Percentiles rank a stretch among this genome's conserved stretches.
These are phyloP conservation scores for Rhodotorula kratochvilovae DNA, from an alignment of 768 basidiomycete genomes.

Conservation along the genomic window DNA sequence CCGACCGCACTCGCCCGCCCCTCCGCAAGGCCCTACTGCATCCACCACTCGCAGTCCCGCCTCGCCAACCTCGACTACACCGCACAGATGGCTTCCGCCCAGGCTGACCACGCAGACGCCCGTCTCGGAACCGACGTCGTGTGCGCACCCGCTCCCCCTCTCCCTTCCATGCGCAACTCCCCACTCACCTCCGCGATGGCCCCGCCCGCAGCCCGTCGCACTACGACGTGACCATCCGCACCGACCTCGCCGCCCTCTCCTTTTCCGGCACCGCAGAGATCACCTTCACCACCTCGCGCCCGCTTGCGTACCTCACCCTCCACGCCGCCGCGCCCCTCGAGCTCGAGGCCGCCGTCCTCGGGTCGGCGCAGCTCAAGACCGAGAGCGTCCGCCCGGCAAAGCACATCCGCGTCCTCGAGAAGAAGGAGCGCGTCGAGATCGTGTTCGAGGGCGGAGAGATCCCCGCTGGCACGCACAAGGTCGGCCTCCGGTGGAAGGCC, in stretches of 20 bases:
- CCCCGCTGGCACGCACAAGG: slow-evolving; percentile 55
- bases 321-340: slow-evolving; percentile 60
- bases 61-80: slow-evolving; percentile 14
- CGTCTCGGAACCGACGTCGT: slow-evolving; percentile 5
- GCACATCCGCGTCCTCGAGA: slow-evolving; percentile 56
- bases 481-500: slow-evolving; percentile 64
- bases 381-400: slow-evolving; percentile 53
- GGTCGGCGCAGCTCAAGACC: slow-evolving; percentile 56
- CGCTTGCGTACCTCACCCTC: slow-evolving; percentile 59
- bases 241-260: slow-evolving; percentile 69
- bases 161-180: not conserved
- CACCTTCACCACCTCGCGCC: slow-evolving; percentile 62
- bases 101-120: not conserved
- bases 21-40: not conserved
- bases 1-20: not conserved
- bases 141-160: not conserved
- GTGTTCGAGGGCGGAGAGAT: slow-evolving; percentile 52
- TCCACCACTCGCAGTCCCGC: slow-evolving; percentile 11
- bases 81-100: not conserved
- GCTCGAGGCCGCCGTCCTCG: slow-evolving; percentile 58
- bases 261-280: slow-evolving; percentile 75
- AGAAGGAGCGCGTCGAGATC: slow-evolving; percentile 63
- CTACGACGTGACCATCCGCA: slow-evolving; percentile 73
- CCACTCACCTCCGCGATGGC: not conserved
- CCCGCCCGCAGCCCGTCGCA: slow-evolving; percentile 48